Evolutionary conservation across 306 rosid genomes (phyloP).

Genomic region (Dalbergia oliveri): DNA sequence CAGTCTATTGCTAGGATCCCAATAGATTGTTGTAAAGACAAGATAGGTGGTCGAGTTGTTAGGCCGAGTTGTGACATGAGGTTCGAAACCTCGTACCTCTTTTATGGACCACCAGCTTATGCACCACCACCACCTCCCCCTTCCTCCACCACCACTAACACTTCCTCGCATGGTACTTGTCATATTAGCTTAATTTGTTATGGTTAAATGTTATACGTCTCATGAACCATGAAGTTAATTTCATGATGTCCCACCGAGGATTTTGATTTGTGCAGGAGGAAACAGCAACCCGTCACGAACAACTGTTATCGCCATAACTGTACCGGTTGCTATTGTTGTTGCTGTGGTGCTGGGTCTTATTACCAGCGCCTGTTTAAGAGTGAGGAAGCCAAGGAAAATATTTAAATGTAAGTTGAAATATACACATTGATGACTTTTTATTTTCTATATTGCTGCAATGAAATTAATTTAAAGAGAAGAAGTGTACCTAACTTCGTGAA

Average conservation of each 20-base stretch:
- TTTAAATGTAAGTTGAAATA: conserved; percentile 39
- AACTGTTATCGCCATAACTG: conserved; percentile 32
- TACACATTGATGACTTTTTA: too few species aligned
- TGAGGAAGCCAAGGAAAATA: conserved; percentile 15
- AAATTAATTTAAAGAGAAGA: neutral
- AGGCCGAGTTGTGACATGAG: conserved; percentile 48
- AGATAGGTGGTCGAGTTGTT: conserved; percentile 18
- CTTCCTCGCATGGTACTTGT: conserved; percentile 24
- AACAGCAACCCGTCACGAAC: conserved; percentile 20
- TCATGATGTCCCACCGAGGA: neutral
- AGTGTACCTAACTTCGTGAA: neutral
- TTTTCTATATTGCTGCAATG: neutral
- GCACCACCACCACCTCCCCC: neutral
- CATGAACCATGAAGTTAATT: neutral
- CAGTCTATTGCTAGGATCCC: neutral
- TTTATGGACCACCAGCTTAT: conserved; percentile 1
- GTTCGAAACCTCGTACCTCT: conserved; percentile 18
- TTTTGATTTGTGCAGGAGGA: conserved; percentile 59
- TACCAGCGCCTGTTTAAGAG: conserved; percentile 29
- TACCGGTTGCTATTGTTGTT: conserved; percentile 38
- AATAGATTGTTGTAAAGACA: neutral
- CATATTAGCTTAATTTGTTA: neutral
- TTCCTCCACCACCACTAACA: neutral
- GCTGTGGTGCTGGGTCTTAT: conserved; percentile 34
- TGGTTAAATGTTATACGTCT: neutral